phyloP scores from a whole-genome alignment of 305 asterid species.

The Rubia peregrina region DNA sequence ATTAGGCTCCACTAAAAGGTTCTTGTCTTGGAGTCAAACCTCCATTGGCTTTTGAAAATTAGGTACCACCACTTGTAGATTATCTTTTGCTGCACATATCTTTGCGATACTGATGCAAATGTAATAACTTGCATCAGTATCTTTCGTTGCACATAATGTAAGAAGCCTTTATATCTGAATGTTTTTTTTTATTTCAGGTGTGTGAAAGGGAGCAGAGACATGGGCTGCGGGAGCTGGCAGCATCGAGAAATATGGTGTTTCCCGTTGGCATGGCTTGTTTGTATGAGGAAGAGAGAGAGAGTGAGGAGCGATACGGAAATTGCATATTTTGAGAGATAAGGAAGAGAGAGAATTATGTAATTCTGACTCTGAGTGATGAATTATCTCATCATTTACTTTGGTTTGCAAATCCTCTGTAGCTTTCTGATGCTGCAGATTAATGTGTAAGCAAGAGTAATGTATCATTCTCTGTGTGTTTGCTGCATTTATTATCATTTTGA shows the following conservation, averaged over 20 bases:
- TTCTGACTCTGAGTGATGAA: slow-evolving; percentile 1
- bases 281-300: slow-evolving; percentile 4
- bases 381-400: not conserved
- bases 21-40: not conserved
- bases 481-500: no score
- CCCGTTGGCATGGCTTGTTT: slow-evolving; percentile 1
- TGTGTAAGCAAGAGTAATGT: not conserved
- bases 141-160: not conserved
- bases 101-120: no score
- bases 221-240: slow-evolving; percentile 3
- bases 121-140: not conserved
- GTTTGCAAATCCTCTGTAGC: slow-evolving; percentile 1
- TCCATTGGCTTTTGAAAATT: not conserved
- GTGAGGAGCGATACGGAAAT: not conserved
- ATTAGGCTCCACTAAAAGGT: slow-evolving; percentile 11
- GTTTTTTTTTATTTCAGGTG: not conserved
- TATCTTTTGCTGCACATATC: not conserved
- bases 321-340: not conserved
- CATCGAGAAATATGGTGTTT: slow-evolving; percentile 9
- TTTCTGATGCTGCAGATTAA: slow-evolving; percentile 2
- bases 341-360: slow-evolving; percentile 11
- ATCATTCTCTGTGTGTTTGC: not conserved
- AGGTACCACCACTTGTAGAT: not conserved
- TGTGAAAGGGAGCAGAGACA: not conserved
- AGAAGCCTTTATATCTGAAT: not conserved